Evolutionary conservation across 768 basidiomycete genomes (phyloP).

Genomic region (Collybia sordida): DNA sequence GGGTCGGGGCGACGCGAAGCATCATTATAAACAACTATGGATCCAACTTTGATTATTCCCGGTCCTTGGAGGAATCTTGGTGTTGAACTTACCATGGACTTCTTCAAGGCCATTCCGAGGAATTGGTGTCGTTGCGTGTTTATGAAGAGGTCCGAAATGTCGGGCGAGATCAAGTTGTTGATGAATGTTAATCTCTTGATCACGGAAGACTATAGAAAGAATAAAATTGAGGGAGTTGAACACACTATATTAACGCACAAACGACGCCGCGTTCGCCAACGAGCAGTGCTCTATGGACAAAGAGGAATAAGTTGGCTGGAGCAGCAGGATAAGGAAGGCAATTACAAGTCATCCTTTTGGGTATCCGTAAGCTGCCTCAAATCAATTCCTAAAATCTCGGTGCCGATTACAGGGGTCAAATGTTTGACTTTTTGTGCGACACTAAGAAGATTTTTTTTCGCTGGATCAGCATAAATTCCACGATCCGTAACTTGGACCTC

Average conservation of each 20-base stretch:
- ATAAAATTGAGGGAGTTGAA: neutral
- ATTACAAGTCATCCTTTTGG: constrained; percentile 82
- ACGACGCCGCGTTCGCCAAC: constrained; percentile 77
- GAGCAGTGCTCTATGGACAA: constrained; percentile 55
- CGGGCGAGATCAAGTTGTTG: constrained; percentile 72
- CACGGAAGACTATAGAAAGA: constrained; percentile 59
- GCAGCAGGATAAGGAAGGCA: neutral
- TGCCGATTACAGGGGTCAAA: constrained; percentile 72
- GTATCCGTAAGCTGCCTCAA: constrained; percentile 60
- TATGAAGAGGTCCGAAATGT: constrained; percentile 75
- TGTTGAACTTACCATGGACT: constrained; percentile 56
- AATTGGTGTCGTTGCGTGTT: constrained; percentile 80
- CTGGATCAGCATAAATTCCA: constrained; percentile 64
- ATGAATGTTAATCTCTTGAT: constrained; percentile 68
- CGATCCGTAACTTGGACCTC: constrained; percentile 64
- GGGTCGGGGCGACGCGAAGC: constrained; percentile 60
- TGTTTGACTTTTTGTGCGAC: constrained; percentile 69
- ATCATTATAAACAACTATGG: constrained; percentile 49
- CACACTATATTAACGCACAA: constrained; percentile 35
- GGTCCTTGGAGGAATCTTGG: neutral
- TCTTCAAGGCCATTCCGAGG: constrained; percentile 75
- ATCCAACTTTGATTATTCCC: no score
- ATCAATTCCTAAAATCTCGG: constrained; percentile 73
- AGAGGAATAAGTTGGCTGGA: constrained; percentile 9
- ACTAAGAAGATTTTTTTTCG: constrained; percentile 61